Percentiles rank a stretch among this genome's conserved stretches.
Evolutionary conservation across 2,329 filamentous ascomycete genomes (phyloP).

Genomic region (Lachnellula subtilissima): DNA sequence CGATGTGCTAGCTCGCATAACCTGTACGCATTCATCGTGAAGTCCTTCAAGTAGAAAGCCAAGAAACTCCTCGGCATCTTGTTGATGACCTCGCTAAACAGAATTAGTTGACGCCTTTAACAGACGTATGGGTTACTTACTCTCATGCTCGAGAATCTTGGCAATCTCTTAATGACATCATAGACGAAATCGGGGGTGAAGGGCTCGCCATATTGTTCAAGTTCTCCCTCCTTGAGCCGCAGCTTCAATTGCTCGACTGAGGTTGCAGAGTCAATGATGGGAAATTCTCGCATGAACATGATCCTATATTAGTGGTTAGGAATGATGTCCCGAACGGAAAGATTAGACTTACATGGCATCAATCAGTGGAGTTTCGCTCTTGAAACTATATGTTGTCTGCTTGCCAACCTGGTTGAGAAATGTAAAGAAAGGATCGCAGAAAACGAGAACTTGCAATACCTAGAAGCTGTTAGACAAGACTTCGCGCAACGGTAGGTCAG

Average conservation of each 20-base stretch:
- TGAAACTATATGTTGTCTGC: slow-evolving; percentile 83
- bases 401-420: slow-evolving; percentile 85
- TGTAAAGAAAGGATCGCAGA: slow-evolving; percentile 89
- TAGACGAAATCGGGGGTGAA: slow-evolving; percentile 96
- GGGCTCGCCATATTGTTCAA: slow-evolving; percentile 85
- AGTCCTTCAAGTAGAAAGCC: slow-evolving; percentile 89
- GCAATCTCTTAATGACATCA: slow-evolving; percentile 79
- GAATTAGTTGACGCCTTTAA: slow-evolving; percentile 26
- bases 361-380: slow-evolving; percentile 87
- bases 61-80: slow-evolving; percentile 96
- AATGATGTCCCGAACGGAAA: not conserved
- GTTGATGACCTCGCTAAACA: slow-evolving; percentile 79
- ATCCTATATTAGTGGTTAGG: slow-evolving; percentile 53
- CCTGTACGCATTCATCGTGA: slow-evolving; percentile 82
- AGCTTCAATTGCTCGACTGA: slow-evolving; percentile 69
- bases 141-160: slow-evolving; percentile 88
- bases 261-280: slow-evolving; percentile 72
- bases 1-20: slow-evolving; percentile 48
- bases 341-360: slow-evolving; percentile 73
- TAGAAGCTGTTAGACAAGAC: slow-evolving; percentile 40
- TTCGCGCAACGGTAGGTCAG: not conserved
- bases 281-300: slow-evolving; percentile 92
- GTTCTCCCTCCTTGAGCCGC: slow-evolving; percentile 72
- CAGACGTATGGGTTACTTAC: slow-evolving; percentile 44
- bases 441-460: slow-evolving; percentile 93